phyloP scores from a whole-genome alignment of 1,284 basidiomycete species.

The Chalciporus piperatoides region DNA sequence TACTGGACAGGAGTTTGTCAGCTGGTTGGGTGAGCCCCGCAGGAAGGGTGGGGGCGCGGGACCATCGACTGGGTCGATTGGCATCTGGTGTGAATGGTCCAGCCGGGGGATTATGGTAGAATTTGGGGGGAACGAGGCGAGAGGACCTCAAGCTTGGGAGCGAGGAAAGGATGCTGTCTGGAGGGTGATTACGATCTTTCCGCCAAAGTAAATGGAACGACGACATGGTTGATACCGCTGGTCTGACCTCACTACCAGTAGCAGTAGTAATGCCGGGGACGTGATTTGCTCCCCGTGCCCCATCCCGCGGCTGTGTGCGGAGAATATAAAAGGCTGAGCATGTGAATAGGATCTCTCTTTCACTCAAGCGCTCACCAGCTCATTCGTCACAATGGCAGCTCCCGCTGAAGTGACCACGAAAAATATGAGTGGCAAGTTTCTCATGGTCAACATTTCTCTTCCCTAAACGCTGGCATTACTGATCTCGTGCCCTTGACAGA shows the following conservation, averaged over 20 bases:
- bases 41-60: conserved; percentile 84
- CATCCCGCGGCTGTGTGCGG: not conserved
- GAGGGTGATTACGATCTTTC: conserved; percentile 70
- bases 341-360: not conserved
- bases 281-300: too few relatives aligned
- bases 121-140: conserved; percentile 72
- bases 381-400: conserved; percentile 41
- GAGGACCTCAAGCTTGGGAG: conserved; percentile 81
- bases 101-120: conserved; percentile 77
- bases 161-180: conserved; percentile 75
- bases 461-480: not conserved
- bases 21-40: conserved; percentile 73
- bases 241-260: too few relatives aligned
- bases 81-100: conserved; percentile 92
- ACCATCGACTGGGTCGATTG: conserved; percentile 77
- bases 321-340: conserved; percentile 10
- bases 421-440: conserved; percentile 42
- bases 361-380: not conserved
- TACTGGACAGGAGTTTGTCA: conserved; percentile 75
- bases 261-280: too few relatives aligned
- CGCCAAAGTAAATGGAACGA: conserved; percentile 25
- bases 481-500: conserved; percentile 19
- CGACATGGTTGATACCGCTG: too few relatives aligned
- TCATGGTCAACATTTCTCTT: conserved; percentile 34
- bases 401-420: conserved; percentile 44